Conservation (phyloP, 176 grass and related monocot genomes). For the Ensete ventricosum region DNA sequence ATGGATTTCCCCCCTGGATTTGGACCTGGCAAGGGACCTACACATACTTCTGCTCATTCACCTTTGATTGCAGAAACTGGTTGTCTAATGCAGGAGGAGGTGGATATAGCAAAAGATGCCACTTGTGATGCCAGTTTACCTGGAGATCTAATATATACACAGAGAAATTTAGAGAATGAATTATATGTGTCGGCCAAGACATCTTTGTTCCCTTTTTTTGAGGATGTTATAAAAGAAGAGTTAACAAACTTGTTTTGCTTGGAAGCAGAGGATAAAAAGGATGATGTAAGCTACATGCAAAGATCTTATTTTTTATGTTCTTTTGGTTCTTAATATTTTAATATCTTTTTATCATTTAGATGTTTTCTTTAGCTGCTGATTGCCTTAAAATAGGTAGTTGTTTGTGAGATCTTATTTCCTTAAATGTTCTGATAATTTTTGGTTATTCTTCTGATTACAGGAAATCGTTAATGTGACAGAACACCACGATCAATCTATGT, state of each 20-base stretch:
- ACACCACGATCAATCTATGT: constrained; percentile 21
- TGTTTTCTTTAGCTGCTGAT: neutral
- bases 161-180: constrained; percentile 33
- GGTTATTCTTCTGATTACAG: constrained; percentile 20
- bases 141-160: constrained; percentile 22
- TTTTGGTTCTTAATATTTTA: neutral
- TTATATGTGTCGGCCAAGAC: constrained; percentile 8
- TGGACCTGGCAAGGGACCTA: constrained; percentile 30
- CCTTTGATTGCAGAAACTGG: constrained; percentile 9
- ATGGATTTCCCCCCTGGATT: constrained; percentile 77
- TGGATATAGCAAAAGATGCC: constrained; percentile 17
- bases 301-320: neutral
- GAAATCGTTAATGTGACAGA: constrained; percentile 22
- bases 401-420: neutral
- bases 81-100: constrained; percentile 9
- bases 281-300: neutral
- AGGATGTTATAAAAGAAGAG: constrained; percentile 7
- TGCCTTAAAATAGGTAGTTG: neutral
- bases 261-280: neutral
- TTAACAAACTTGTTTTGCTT: constrained; percentile 13
- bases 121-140: constrained; percentile 20
- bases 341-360: neutral
- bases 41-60: constrained; percentile 23
- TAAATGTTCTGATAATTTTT: neutral
- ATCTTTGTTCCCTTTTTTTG: constrained; percentile 5